phyloP scores from a whole-genome alignment of 2,329 filamentous ascomycete species.

The Mycosphaerella arachidis region DNA sequence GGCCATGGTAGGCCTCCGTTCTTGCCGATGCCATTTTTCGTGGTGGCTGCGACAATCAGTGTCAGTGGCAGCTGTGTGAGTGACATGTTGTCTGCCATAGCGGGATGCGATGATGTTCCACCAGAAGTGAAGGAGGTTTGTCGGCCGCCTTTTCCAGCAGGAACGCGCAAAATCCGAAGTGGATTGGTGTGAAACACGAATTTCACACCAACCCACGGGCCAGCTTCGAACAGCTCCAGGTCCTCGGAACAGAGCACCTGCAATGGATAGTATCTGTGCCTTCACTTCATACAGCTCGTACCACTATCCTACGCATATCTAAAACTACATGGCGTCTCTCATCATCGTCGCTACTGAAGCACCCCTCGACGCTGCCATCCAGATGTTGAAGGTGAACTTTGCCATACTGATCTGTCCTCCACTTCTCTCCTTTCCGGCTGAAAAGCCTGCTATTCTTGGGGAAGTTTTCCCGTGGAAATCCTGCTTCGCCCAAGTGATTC shows the following conservation, averaged over 20 bases:
- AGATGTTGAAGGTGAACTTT: background rate
- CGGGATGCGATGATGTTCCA: background rate
- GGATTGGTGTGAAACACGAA: background rate
- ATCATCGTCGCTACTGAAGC: background rate
- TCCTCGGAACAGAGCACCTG: too few species aligned
- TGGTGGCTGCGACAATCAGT: conserved; percentile 92
- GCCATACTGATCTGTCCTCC: background rate
- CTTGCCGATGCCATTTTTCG: conserved; percentile 77
- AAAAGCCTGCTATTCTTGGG: background rate
- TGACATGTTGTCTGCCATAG: conserved; percentile 28
- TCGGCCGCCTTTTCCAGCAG: background rate
- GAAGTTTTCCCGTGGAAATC: background rate
- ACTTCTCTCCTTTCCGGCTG: background rate
- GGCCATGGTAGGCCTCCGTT: conserved; percentile 82
- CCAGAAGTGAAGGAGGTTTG: background rate
- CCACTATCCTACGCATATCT: background rate
- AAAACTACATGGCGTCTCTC: background rate
- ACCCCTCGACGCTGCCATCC: background rate
- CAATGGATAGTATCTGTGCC: background rate
- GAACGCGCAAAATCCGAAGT: background rate
- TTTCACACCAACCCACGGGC: too few species aligned
- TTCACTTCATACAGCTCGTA: background rate
- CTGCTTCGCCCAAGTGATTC: conserved; percentile 1
- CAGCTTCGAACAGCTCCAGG: too few species aligned
- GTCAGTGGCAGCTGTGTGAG: conserved; percentile 52